phyloP scores from a whole-genome alignment of 176 grass and related monocot species.

The Urochloa ruziziensis region DNA sequence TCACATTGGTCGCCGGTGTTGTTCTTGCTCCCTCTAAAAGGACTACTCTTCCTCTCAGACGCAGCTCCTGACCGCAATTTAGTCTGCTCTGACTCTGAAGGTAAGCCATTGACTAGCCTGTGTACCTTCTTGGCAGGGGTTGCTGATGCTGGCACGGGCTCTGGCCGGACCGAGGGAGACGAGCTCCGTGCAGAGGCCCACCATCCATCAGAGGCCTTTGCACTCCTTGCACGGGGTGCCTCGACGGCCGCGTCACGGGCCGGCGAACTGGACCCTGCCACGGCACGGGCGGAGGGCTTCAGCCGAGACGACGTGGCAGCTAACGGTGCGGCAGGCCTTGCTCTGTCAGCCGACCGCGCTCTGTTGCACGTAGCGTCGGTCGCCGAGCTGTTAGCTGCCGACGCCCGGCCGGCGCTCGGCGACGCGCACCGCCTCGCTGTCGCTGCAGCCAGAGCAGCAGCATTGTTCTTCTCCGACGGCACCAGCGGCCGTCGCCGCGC shows the following conservation, averaged over 20 bases:
- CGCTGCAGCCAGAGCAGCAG: not conserved
- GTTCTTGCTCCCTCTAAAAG: constrained; percentile 30
- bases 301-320: not conserved
- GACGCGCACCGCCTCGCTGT: constrained; percentile 54
- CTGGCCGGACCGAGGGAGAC: constrained; percentile 45
- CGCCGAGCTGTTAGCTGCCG: not conserved
- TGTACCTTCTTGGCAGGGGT: constrained; percentile 36
- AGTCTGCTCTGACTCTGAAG: constrained; percentile 8
- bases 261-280: constrained; percentile 29
- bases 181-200: constrained; percentile 52
- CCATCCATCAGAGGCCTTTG: constrained; percentile 30
- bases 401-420: constrained; percentile 19
- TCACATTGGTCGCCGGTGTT: constrained; percentile 41
- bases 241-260: constrained; percentile 36
- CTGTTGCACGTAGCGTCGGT: constrained; percentile 34
- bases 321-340: constrained; percentile 28
- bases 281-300: constrained; percentile 20
- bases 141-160: constrained; percentile 21
- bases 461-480: constrained; percentile 76
- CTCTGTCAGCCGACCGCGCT: constrained; percentile 64
- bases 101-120: constrained; percentile 18
- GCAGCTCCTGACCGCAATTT: not conserved
- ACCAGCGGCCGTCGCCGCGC: constrained; percentile 39
- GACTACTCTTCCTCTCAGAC: constrained; percentile 51
- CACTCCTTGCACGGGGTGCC: constrained; percentile 6